Evolutionary conservation across 768 basidiomycete species (phyloP), one percentile per base, ranked within the genome.

Genomic region (Leucosporidium scottii): DNA sequence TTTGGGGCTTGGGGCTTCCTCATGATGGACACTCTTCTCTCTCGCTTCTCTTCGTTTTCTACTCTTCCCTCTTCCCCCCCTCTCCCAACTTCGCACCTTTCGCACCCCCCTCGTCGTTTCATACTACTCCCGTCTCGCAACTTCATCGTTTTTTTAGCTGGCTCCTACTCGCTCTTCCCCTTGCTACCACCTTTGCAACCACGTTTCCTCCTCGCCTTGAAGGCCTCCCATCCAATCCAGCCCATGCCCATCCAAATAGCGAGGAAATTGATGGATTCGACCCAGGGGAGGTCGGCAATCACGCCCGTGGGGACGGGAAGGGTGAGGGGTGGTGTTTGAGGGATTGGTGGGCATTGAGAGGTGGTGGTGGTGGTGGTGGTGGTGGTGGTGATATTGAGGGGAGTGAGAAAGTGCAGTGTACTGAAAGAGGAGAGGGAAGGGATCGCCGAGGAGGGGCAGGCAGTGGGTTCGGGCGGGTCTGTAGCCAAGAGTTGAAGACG

Each of bases 321-420:
- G 0, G 8, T 8, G 36, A 64, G 70, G 0, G 53, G 60, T 15
- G 61, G 65, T 1, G 34, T n/a, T n/a, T n/a, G 64, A 15, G 27
- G 47, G 31, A 4, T 0, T 0, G 59, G 59, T 9, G 64, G 54
- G 23, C 68, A 61, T 17, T 5, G 59, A 34, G 13, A 13, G 12
- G 27, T n/a, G n/a, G 39, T 9, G 17, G 58, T 27, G 6, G 34
- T 12, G 18, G 47, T 20, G 17, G 51, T 21, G n/a, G 39, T 9
- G 17, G 58, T 27, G 6, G 34, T 12, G 18, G 47, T 20, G 17
- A 47, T 21, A 1, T 48, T 12, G 10, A 31, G 27, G 25, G 58
- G 49, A 1, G 54, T 28, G 39, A 72, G 65, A n/a, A 54, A 64
- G 53, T 69, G 67, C 21, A 64, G 50, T 23, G 67, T 56, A 18